Evolutionary conservation across 1,139 yeast species (phyloP).

Genomic region (Saccharomyces pastorianus): DNA sequence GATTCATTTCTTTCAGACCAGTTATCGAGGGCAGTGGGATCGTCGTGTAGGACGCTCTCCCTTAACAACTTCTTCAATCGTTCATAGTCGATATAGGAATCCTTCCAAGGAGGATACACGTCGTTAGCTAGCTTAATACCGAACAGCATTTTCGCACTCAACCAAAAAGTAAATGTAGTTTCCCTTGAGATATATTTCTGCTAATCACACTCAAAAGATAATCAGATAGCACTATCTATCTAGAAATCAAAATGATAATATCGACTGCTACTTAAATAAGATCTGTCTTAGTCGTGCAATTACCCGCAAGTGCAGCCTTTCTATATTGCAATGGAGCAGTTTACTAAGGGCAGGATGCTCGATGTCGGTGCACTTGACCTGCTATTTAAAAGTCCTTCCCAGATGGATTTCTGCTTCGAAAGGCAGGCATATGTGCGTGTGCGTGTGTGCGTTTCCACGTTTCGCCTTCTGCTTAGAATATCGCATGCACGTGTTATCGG

Average conservation of each 20-base stretch:
- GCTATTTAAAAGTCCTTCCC: neutral
- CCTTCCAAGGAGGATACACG: slow-evolving; percentile 82
- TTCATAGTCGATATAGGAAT: slow-evolving; percentile 73
- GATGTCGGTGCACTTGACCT: neutral
- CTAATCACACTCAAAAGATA: too few relatives aligned
- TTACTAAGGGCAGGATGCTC: neutral
- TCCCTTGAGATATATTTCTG: too few relatives aligned
- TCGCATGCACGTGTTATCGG: neutral
- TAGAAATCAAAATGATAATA: too few relatives aligned
- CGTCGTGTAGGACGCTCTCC: slow-evolving; percentile 35
- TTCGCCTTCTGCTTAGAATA: neutral
- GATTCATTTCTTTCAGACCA: slow-evolving; percentile 85
- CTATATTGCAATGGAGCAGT: neutral
- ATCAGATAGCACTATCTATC: too few relatives aligned
- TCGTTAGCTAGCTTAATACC: slow-evolving; percentile 78
- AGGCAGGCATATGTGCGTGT: neutral
- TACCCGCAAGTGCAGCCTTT: neutral
- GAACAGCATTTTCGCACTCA: slow-evolving; percentile 54
- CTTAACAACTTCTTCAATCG: slow-evolving; percentile 70
- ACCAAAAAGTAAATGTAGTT: neutral
- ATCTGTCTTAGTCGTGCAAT: neutral
- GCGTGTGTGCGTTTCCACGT: neutral
- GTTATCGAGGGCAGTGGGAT: slow-evolving; percentile 29
- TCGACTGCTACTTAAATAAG: neutral
- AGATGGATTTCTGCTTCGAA: neutral